Conservation (phyloP, 495 filamentous ascomycete genomes). For the Xylaria nigripes region DNA sequence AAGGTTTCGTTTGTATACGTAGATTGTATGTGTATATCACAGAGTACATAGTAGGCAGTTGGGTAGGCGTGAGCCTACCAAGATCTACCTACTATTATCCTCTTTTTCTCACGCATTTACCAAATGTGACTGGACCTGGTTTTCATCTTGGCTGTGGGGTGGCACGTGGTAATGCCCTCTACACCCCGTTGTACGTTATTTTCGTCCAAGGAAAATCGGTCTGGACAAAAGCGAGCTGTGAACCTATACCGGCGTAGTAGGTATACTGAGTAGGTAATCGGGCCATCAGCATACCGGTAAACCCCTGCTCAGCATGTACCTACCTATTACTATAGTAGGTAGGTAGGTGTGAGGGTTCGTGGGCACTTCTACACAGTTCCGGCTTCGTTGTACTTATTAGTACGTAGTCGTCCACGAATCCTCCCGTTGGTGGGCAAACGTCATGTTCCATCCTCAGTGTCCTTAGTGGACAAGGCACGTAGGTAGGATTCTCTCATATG, state of each 20-base stretch:
- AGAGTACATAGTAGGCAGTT: background rate
- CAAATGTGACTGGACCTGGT: background rate
- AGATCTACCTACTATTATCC: no score
- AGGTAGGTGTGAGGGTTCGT: background rate
- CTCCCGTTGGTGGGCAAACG: background rate
- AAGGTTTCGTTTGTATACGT: background rate
- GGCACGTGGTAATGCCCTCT: conserved; percentile 9
- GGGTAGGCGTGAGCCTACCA: conserved; percentile 4
- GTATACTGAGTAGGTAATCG: background rate
- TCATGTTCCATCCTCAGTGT: conserved; percentile 4
- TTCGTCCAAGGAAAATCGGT: background rate
- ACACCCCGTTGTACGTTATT: background rate
- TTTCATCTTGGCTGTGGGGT: conserved; percentile 3
- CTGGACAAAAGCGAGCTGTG: background rate
- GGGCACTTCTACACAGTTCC: background rate
- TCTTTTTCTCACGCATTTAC: no score
- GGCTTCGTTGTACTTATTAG: background rate
- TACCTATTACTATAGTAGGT: background rate
- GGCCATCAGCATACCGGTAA: background rate
- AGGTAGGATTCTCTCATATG: background rate
- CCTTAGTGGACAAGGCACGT: background rate
- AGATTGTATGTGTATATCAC: background rate
- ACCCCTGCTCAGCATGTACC: background rate
- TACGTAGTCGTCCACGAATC: background rate
- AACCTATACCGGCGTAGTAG: background rate